Evolutionary conservation across 768 basidiomycete genomes (phyloP), one percentile per base, ranked within the genome.

Genomic region (Termitomyces sp.): DNA sequence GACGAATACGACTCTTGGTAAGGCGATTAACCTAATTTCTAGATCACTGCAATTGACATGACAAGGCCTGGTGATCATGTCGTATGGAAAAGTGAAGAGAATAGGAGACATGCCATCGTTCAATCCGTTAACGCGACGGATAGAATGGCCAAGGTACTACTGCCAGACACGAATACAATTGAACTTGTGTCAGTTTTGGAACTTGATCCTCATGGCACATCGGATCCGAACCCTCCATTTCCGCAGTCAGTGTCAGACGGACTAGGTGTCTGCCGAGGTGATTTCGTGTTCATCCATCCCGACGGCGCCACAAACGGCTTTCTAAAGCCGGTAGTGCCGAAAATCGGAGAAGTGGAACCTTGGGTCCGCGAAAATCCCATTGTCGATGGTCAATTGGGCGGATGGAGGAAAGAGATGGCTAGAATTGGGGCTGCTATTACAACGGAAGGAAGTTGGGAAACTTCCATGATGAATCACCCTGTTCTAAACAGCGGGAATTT

Each of bases 1-100:
- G 95, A 96, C 69, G 95, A 97, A 71, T 92, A 90, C 68, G 95
- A 93, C 68, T 92, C 87, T 69, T 95, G 90, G 90, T 90, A 62
- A 65, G 70, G 42, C 38, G 32, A 8, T 56, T 7, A 17, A 38
- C 48, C 34, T 38, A 14, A 29, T 45, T 53, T 53, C 16, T 40
- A 48, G n/a, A 47, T 27, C 19, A 54, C 11, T 46, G 37, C 9
- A 35, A 17, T 57, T 56, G 62, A 50, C 52, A 52, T 51, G 45
- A 48, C 19, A 53, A 93, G 92, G 92, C 95, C 95, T 5, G 95
- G 95, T 17, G 93, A 98, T 65, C 86, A 92, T 69, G 88, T 95
- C 14, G 63, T 93, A 17, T 94, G 90, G 85, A 87, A 87, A 64
- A 82, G 77, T 34, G 94, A 94, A 71, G 85, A 85, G 52, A 76